Evolutionary conservation across 768 basidiomycete genomes (phyloP).

Genomic region (Mycena leptocephala): DNA sequence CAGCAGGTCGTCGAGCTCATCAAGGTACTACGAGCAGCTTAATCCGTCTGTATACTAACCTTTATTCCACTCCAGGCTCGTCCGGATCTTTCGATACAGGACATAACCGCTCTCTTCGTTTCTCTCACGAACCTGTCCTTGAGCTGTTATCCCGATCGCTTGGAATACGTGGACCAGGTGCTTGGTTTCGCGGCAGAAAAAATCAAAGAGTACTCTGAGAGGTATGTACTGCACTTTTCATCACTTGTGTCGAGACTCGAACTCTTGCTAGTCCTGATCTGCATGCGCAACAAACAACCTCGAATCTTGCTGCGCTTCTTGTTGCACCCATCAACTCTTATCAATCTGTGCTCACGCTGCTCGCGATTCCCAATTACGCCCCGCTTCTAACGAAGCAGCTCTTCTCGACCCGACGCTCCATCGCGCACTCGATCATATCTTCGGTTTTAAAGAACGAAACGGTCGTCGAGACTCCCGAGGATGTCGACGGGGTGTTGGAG

Average conservation of each 20-base stretch:
- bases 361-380: conserved; percentile 93
- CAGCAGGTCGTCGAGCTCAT: conserved; percentile 97
- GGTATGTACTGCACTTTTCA: conserved; percentile 57
- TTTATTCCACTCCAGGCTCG: conserved; percentile 75
- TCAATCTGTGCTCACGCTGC: conserved; percentile 95
- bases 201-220: conserved; percentile 87
- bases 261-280: conserved; percentile 80
- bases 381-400: conserved; percentile 89
- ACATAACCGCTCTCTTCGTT: conserved; percentile 96
- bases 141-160: conserved; percentile 96
- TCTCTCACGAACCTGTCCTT: conserved; percentile 96
- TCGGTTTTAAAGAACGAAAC: conserved; percentile 98
- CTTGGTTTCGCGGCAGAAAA: conserved; percentile 92
- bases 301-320: conserved; percentile 93
- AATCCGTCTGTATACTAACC: not conserved
- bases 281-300: conserved; percentile 88
- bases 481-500: conserved; percentile 94
- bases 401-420: conserved; percentile 91
- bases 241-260: conserved; percentile 2
- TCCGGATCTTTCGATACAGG: conserved; percentile 97
- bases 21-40: conserved; percentile 72
- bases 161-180: conserved; percentile 98
- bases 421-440: conserved; percentile 95
- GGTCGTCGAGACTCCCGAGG: conserved; percentile 92
- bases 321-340: conserved; percentile 97